Evolutionary conservation across 805 yeast genomes (phyloP), one percentile per base, ranked within the genome.

Genomic region (Wickerhamomyces strasburgensis): DNA sequence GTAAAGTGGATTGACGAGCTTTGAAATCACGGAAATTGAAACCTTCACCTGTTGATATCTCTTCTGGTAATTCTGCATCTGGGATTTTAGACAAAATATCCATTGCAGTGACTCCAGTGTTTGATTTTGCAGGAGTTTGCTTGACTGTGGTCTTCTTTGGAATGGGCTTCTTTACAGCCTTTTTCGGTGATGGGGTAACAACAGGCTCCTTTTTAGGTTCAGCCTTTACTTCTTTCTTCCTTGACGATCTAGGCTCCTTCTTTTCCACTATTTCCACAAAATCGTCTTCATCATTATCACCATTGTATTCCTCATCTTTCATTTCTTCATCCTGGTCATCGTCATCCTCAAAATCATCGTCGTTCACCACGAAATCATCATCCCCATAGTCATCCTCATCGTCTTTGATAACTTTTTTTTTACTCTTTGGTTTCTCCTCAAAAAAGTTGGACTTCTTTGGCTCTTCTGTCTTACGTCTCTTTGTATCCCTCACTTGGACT

Each of bases 51-150:
- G 71, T 73, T 4, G 72, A 74, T 9, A 69, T 65, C 4, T 48
- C 62, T 17, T 62, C 70, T 6, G 75, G 72, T 8, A 85, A 68
- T 32, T 71, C 81, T 0, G 93, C 89, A 49, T 87, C 88, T 2
- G 89, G 84, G 30, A 89, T 83, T 6, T 67, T 63, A 6, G 72
- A 67, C 19, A 88, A 62, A 3, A 84, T 60, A 3, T 76, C 79
- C 19, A 67, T 71, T 0, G 82, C 85, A 10, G 72, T 54, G 2
- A 49, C 36, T 3, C 59, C 65, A 5, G 45, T 27, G 14, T 29
- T 27, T 6, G 19, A 27, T 18, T 11, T 29, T 14, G 31, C 5
- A 26, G 37, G 23, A 13, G 39, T 13, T 19, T 19, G n/a, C 23
- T 24, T 8, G 7, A 23, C 5, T 13, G 40, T 34, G n/a, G n/a